Base-by-base conservation (phyloP, 352 stramenopile species). In the Globisporangium megalacanthum region DNA sequence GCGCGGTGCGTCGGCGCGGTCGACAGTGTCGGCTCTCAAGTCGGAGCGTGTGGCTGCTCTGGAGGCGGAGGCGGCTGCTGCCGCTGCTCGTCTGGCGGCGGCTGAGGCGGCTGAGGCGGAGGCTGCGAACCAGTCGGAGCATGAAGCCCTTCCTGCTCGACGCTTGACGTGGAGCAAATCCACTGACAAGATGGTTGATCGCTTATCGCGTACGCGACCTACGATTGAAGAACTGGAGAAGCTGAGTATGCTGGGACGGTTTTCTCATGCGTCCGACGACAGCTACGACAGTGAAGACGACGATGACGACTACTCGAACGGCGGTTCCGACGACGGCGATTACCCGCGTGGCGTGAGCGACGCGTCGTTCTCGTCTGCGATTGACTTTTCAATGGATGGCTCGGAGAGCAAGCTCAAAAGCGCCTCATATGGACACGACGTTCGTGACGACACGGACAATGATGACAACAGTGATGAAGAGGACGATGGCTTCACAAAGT, bases 191-290 rank as follows among this genome's bases (percentile, higher is more conserved):
- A 22, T 17, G 7, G 44, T 2, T 7, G 35, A 58, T 41, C 41
- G 25, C 13, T 47, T 45, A 10, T 13, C 29, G 4, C 51, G 50
- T 7, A 37, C 29, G 15, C 64, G 60, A 10, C 60, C 60, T 14
- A 65, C 60, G 3, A 29, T 65, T 37, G 60, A 48, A 17, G 52
- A 65, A 35, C 19, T 65, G 8, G 47, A 65, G 39, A 65, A 65
- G 42, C 19, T 65, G 53, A 65, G 60, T 35, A 47, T 46, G 31
- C 47, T 60, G 0, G 60, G 60, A 3, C 49, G 60, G 10, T 60
- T 65, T 8, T 65, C 60, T 2, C 36, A 58, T 6, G 52, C 37
- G 6, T 61, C 60, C 1, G 59, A 65, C 13, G 52, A 60, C 17
- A 65, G 59, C 20, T 49, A 53, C 15, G 49, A 63, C 10, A 58